Evolutionary conservation across 495 filamentous ascomycete genomes (phyloP), one percentile per base, ranked within the genome.

Genomic region (Tirmania nivea): DNA sequence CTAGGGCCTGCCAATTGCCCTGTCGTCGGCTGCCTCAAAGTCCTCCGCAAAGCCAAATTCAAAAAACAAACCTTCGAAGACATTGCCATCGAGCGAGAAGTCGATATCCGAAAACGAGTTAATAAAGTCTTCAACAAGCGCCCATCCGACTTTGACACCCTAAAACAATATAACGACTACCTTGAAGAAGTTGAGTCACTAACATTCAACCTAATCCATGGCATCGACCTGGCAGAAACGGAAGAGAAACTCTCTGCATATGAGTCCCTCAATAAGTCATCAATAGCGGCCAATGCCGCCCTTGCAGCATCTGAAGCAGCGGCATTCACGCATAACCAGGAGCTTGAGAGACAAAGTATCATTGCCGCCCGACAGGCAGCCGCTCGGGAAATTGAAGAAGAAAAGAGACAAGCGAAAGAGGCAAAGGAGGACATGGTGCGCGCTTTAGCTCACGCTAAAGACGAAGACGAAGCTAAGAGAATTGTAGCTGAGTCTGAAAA

Each of bases 111-210:
- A 50, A 75, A 79, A 51, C 73, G 83, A 49, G 84, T 97, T 2
- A 78, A 81, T 54, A 74, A 76, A 37, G 78, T 88, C 6, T 87
- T 95, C 68, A 95, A 97, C 69, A 77, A 80, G 57, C 74, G 77
- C 10, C 78, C 93, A 70, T 84, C 92, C 55, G 92, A 99, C 65
- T 99, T 96, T 62, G 78, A 84, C 59, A 77, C 74, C 0, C 73
- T 92, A 55, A 70, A 72, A 42, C 81, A 78, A 57, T 96, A 80
- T 69, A 94, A 96, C 68, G 79, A 96, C 66, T 95, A 96, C 69
- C 78, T 96, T 31, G 86, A 96, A 67, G 78, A 84, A 59, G 84
- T 94, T 31, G 90, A 99, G 70, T 77, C 83, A 56, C 75, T 92
- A 51, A 87, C 86, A 17, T 87, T 87, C 66, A 88, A 92, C 60